Percentiles rank a stretch among this genome's conserved stretches.
phyloP scores from a whole-genome alignment of 2,329 filamentous ascomycete species.

The Diaporthe velutina region DNA sequence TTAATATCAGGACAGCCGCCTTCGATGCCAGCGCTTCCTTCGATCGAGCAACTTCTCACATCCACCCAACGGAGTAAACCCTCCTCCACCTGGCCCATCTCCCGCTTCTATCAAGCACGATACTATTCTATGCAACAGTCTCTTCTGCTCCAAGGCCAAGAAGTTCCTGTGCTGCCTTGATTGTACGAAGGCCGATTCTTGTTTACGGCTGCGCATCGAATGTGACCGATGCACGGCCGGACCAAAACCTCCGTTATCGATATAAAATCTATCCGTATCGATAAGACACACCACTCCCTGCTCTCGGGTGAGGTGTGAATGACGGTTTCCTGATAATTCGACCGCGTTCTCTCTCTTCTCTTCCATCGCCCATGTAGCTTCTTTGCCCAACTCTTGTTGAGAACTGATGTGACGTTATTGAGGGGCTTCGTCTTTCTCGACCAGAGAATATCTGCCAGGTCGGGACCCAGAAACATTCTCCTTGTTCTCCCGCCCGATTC shows the following conservation, averaged over 20 bases:
- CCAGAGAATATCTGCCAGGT: conserved; percentile 10
- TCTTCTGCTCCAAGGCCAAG: background rate
- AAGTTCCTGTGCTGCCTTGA: background rate
- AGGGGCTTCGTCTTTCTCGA: conserved; percentile 2
- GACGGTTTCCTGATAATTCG: conserved; percentile 28
- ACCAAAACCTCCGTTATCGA: conserved; percentile 32
- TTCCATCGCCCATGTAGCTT: background rate
- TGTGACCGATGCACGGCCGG: conserved; percentile 8
- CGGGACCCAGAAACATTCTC: background rate
- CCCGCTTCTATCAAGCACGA: background rate
- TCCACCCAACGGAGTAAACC: background rate
- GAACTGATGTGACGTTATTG: conserved; percentile 17
- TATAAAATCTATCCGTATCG: conserved; percentile 2
- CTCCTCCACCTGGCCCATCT: background rate
- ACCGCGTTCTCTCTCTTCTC: background rate
- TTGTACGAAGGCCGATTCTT: background rate
- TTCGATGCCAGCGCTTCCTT: background rate
- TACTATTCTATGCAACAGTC: background rate
- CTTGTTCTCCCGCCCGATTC: background rate
- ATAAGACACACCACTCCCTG: conserved; percentile 2
- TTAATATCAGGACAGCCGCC: background rate
- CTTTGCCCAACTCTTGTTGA: background rate
- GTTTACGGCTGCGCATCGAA: background rate
- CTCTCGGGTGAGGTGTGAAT: conserved; percentile 11
- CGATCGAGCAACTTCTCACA: background rate